Percentiles rank a stretch among this genome's conserved stretches.
These are phyloP conservation scores for Chrysanthemum lavandulifolium DNA, from an alignment of 129 eudicot species.

Conservation along the genomic window DNA sequence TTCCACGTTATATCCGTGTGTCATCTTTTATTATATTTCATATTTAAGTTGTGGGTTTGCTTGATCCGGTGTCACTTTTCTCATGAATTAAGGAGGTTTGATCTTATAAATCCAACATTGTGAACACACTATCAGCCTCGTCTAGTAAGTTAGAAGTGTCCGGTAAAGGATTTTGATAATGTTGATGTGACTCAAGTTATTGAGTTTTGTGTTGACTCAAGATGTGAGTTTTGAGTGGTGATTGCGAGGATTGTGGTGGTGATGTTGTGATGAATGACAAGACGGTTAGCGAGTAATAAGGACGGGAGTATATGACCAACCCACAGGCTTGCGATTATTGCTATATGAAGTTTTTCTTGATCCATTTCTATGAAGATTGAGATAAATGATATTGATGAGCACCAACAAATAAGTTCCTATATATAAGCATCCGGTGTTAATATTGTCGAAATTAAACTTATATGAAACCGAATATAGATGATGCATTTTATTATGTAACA, in stretches of 20 bases:
- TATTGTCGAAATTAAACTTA: no score
- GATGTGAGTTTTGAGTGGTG: conserved; percentile 13
- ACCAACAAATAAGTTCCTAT: no score
- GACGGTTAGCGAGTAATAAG: conserved; percentile 36
- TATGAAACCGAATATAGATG: no score
- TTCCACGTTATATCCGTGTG: no score
- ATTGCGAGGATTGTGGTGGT: conserved; percentile 38
- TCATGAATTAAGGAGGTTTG: no score
- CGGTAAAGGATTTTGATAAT: conserved; percentile 20
- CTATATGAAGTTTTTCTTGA: conserved; percentile 36
- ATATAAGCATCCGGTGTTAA: no score
- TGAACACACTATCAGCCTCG: conserved; percentile 22
- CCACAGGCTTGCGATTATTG: conserved; percentile 45
- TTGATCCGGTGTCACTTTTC: no score
- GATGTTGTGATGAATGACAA: conserved; percentile 39
- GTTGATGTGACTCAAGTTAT: neutral
- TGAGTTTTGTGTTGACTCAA: neutral
- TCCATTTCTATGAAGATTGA: conserved; percentile 15
- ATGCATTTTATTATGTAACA: no score
- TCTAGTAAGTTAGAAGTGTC: conserved; percentile 24
- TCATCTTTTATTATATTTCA: no score
- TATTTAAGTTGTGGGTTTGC: no score
- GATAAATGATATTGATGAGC: no score
- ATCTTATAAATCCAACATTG: no score
- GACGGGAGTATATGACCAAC: conserved; percentile 52